Conservation (phyloP, 2,329 filamentous ascomycete genomes). For the Gliomastix tumulicola region DNA sequence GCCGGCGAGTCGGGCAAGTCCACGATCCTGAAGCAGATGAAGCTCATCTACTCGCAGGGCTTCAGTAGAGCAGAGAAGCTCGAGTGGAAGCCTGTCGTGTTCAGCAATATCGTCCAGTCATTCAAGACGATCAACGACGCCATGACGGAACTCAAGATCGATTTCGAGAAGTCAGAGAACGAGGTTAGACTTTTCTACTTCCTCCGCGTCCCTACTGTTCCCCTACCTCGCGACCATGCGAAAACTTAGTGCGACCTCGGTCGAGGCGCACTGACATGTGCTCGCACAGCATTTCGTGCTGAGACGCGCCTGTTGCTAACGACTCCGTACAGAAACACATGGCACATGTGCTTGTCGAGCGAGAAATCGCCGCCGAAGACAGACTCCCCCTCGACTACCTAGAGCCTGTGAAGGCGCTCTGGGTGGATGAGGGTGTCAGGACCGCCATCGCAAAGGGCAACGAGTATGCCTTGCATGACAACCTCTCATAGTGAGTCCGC, state of each 20-base stretch:
- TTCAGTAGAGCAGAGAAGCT: constrained; percentile 86
- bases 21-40: constrained; percentile 98
- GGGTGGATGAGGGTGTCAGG: constrained; percentile 78
- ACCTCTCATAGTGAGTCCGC: constrained; percentile 74
- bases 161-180: constrained; percentile 72
- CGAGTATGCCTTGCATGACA: constrained; percentile 94
- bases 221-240: neutral
- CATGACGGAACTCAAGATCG: constrained; percentile 77
- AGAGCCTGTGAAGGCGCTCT: constrained; percentile 75
- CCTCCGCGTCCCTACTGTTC: too few species aligned
- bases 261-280: too few species aligned
- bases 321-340: constrained; percentile 73
- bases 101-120: constrained; percentile 88
- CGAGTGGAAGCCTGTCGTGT: constrained; percentile 92
- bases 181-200: constrained; percentile 54
- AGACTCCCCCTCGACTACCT: constrained; percentile 72
- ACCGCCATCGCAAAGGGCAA: constrained; percentile 88
- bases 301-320: too few species aligned
- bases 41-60: constrained; percentile 89
- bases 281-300: too few species aligned
- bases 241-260: too few species aligned
- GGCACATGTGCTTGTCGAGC: constrained; percentile 68
- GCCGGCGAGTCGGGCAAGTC: constrained; percentile 90
- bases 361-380: constrained; percentile 78
- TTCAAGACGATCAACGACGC: constrained; percentile 87